Conservation (phyloP, 1,139 yeast species). For the Yamadazyma sp. region DNA sequence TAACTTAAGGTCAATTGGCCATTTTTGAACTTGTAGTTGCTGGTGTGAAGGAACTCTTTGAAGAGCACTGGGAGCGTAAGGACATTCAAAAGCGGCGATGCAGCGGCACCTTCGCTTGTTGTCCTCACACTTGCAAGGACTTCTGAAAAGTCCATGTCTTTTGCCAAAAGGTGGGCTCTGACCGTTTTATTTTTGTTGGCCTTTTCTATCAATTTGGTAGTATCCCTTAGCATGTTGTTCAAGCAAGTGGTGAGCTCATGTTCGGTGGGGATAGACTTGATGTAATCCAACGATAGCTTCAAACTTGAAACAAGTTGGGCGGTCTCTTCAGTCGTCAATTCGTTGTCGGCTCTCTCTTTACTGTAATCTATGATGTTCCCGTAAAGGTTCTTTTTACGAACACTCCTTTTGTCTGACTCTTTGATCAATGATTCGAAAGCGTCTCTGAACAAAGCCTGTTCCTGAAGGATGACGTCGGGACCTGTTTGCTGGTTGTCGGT, state of each 20-base stretch:
- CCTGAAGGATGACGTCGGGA: slow-evolving; percentile 20
- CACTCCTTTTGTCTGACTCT: slow-evolving; percentile 3
- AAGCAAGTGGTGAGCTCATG: slow-evolving; percentile 10
- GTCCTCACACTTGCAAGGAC: neutral
- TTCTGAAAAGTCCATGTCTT: neutral
- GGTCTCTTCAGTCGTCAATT: slow-evolving; percentile 17
- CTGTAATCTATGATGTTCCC: slow-evolving; percentile 5
- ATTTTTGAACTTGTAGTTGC: slow-evolving; percentile 29
- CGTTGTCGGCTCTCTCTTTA: slow-evolving; percentile 1
- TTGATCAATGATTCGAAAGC: slow-evolving; percentile 23
- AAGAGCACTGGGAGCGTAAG: slow-evolving; percentile 39
- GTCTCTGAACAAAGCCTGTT: slow-evolving; percentile 24
- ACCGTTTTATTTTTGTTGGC: neutral
- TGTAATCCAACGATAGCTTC: slow-evolving; percentile 24
- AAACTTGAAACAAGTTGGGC: slow-evolving; percentile 22
- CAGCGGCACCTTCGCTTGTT: slow-evolving; percentile 17
- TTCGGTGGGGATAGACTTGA: slow-evolving; percentile 15
- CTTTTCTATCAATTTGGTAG: neutral
- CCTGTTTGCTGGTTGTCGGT: neutral
- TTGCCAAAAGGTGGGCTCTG: neutral
- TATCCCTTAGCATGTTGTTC: slow-evolving; percentile 2
- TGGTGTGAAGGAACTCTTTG: slow-evolving; percentile 30
- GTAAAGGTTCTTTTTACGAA: neutral
- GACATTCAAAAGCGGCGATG: slow-evolving; percentile 29
- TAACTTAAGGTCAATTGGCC: slow-evolving; percentile 38